Conservation (phyloP, 441 rosid genomes). For the Erodium moschatum region DNA sequence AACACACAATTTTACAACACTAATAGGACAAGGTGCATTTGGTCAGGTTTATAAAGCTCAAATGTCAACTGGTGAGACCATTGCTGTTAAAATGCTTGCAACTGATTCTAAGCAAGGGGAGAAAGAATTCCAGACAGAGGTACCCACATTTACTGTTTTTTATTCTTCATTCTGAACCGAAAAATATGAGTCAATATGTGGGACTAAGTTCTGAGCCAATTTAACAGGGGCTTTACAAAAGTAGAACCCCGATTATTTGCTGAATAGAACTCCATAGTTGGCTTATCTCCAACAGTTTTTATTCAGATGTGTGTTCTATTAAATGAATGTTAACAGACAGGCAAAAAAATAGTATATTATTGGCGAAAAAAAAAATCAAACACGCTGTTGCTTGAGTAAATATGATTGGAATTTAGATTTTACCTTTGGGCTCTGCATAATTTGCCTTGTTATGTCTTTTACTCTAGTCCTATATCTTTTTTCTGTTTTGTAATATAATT, state of each 20-base stretch:
- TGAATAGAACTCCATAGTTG: background rate
- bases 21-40: constrained; percentile 94
- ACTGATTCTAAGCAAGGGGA: constrained; percentile 97
- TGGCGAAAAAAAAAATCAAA: background rate
- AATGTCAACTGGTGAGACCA: constrained; percentile 78
- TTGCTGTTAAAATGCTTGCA: constrained; percentile 95
- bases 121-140: constrained; percentile 96
- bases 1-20: constrained; percentile 74
- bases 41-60: constrained; percentile 96
- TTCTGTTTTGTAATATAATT: background rate
- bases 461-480: background rate
- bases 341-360: background rate
- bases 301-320: background rate
- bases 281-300: background rate
- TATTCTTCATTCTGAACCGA: background rate
- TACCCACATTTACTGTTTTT: constrained; percentile 22
- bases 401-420: background rate
- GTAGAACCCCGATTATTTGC: background rate
- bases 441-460: background rate
- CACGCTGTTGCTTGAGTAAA: background rate
- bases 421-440: background rate
- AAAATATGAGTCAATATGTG: background rate
- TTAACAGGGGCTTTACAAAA: background rate
- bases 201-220: background rate
- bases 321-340: background rate